Conservation (phyloP, 2,329 filamentous ascomycete genomes). For the Diplodia seriata region DNA sequence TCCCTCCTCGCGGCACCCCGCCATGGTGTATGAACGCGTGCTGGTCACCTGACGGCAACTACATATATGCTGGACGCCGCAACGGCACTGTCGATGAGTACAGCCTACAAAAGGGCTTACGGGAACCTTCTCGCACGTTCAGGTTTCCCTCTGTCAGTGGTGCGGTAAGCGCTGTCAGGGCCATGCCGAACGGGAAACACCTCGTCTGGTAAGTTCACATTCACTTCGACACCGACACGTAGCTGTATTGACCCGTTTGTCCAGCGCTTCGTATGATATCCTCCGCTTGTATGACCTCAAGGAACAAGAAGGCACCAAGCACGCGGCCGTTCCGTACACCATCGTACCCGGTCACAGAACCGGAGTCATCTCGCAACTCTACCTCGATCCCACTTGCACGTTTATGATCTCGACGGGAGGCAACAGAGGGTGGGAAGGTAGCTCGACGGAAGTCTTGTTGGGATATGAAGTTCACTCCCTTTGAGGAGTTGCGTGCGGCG, state of each 20-base stretch:
- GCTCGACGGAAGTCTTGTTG: constrained; percentile 84
- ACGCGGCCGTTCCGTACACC: constrained; percentile 88
- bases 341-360: constrained; percentile 91
- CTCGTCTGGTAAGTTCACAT: constrained; percentile 74
- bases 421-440: constrained; percentile 93
- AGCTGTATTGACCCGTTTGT: constrained; percentile 33
- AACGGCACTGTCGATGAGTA: constrained; percentile 97
- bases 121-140: constrained; percentile 77
- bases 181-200: constrained; percentile 93
- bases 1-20: constrained; percentile 75
- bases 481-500: not conserved
- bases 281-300: constrained; percentile 88
- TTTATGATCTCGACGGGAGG: constrained; percentile 94
- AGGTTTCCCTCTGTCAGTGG: constrained; percentile 90
- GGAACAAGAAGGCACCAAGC: constrained; percentile 68
- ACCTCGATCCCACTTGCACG: constrained; percentile 83
- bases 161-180: constrained; percentile 82
- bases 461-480: constrained; percentile 81
- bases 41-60: constrained; percentile 95
- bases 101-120: constrained; percentile 79
- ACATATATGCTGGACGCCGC: constrained; percentile 87
- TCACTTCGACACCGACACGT: not conserved
- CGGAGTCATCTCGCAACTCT: constrained; percentile 84
- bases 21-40: constrained; percentile 98
- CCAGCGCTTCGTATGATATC: constrained; percentile 88